Base-by-base conservation (phyloP, 2,329 filamentous ascomycete genomes). In the Fusarium chuoi region DNA sequence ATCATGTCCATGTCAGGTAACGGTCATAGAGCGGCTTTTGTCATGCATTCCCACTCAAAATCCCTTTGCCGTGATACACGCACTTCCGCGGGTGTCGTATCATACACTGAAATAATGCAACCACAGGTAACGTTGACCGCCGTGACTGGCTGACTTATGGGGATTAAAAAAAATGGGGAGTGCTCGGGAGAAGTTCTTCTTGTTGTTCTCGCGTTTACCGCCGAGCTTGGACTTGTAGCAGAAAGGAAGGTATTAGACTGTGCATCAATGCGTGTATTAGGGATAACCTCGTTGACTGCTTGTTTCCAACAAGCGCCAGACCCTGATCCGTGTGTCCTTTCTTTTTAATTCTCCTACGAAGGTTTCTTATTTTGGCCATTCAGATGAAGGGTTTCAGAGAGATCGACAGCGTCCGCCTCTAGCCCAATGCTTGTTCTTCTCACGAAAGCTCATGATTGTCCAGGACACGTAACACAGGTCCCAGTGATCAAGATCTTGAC, bases 141-240 rank as follows among this genome's bases (percentile, higher is more conserved):
- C 28, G 46, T 60, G 30, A 54, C 54, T 59, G 42, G 56, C 42
- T 60, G 36, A 28, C 48, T 59, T 60, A 66, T 58, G 42, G 56
- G 48, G 41, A 57, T 66, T 13, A 14, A 22, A 22, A 49, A 66
- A 62, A 59, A 18, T 61, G 48, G 46, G 73, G 35, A 59, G 33
- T 30, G 44, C 51, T 28, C n/a, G 30, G 24, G 35, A 39, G 11
- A n/a, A 24, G n/a, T n/a, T 33, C 9, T 38, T 41, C 54, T 73
- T 57, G 42, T 44, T 59, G 39, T 46, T 63, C 15, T 26, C 15
- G 22, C 45, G 22, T 62, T 55, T 73, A 57, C 38, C 60, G 66
- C 74, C 67, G 70, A 76, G 64, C 61, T 71, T 52, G 66, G 66
- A 62, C 58, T 48, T 65, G 49, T 64, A 36, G 41, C 62, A 67